Base-by-base conservation (phyloP, 2,329 filamentous ascomycete genomes). In the Fusarium camptoceras region DNA sequence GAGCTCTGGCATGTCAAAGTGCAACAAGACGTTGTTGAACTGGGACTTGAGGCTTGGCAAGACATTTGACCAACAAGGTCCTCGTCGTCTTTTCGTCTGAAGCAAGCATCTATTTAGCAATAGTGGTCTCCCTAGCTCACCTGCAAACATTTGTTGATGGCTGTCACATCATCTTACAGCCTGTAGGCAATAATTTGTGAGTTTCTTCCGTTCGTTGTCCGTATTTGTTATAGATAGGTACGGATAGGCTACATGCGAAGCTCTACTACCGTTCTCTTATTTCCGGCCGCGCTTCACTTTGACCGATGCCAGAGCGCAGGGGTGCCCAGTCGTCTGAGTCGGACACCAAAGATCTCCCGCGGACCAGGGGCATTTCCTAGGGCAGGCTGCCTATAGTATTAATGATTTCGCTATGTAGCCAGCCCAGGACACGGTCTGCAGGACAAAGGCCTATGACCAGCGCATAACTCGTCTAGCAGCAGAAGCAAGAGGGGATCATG, bases 21-120 rank as follows among this genome's bases (percentile, higher is more conserved):
- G n/a, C 24, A 27, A 42, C 63, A 43, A 54, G 34, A 48, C 49
- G 28, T 39, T 34, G 48, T 55, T 66, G 55, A 48, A 61, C 51
- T 42, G 30, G 34, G n/a, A 22, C 11, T 22, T 31, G 20, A 22
- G n/a, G 20, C 18, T 41, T 30, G 24, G 48, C 46, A 46, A 46
- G 48, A 55, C 44, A 59, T 46, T 47, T 31, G 59, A 34, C 70
- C 61, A 64, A 67, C 67, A 69, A 74, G 72, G 70, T 74, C 47
- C 55, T 56, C 56, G 51, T 34, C 64, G 51, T 51, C 18, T 50
- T 51, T 24, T 49, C 44, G 49, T 24, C 3, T 31, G 22, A 22
- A 46, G 27, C 34, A 49, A 25, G 31, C 25, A 44, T 14, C 31
- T 16, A 31, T 50, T 30, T 24, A 49, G 28, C 15, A 49, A n/a